Evolutionary conservation across 1,284 basidiomycete species (phyloP).

Genomic region (Fomitopsis pinicola): DNA sequence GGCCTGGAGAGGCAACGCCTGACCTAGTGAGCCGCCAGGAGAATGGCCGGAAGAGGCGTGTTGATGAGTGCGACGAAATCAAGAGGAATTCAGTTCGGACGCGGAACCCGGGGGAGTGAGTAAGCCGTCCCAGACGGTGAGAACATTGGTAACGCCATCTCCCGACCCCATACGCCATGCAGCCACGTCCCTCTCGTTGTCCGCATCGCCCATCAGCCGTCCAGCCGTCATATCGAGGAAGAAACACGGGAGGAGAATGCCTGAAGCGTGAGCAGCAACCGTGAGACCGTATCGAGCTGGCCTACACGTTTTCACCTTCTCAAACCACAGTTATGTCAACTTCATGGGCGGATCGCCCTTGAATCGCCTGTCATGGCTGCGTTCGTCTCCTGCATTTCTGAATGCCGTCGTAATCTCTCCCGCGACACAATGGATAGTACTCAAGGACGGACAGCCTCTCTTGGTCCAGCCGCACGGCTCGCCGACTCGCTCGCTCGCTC

Average conservation of each 20-base stretch:
- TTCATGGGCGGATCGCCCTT: constrained; percentile 77
- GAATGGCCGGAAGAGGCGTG: background rate
- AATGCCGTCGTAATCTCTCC: constrained; percentile 60
- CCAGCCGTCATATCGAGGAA: constrained; percentile 12
- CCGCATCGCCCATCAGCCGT: constrained; percentile 15
- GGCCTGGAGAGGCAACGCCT: background rate
- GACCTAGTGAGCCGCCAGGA: background rate
- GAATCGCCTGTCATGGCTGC: constrained; percentile 84
- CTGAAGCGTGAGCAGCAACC: constrained; percentile 15
- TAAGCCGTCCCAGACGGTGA: background rate
- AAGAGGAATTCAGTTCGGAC: background rate
- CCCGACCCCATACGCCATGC: background rate
- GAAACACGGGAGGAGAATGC: constrained; percentile 11
- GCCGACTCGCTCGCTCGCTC: constrained; percentile 37
- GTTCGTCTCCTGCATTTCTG: constrained; percentile 67
- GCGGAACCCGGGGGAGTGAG: background rate
- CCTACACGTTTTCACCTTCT: background rate
- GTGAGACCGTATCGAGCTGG: background rate
- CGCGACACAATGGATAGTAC: constrained; percentile 69
- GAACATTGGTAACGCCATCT: background rate
- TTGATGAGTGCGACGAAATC: background rate
- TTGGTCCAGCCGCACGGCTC: constrained; percentile 29
- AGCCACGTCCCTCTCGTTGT: background rate
- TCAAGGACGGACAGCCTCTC: constrained; percentile 66
- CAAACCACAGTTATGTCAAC: constrained; percentile 36